phyloP scores from a whole-genome alignment of 2,329 filamentous ascomycete genomes.

The Exophiala phaeomuriformis region DNA sequence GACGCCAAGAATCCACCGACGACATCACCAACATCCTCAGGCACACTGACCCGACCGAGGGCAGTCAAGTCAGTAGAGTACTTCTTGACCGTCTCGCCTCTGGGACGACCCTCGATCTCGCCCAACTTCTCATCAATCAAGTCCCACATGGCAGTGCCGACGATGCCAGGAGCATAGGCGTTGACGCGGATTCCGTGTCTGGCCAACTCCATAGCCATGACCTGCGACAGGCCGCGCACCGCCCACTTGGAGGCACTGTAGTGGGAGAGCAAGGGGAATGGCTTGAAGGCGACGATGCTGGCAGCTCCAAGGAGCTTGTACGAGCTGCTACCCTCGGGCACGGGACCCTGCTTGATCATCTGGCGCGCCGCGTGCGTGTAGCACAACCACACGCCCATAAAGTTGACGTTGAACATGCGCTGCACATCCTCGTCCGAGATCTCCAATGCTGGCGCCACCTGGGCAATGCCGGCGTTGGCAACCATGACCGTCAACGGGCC shows the following conservation, averaged over 20 bases:
- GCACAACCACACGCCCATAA: conserved; percentile 57
- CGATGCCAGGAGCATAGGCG: conserved; percentile 60
- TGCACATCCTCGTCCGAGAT: conserved; percentile 51
- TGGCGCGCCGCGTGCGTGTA: conserved; percentile 57
- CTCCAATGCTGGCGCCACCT: conserved; percentile 51
- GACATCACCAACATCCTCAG: conserved; percentile 56
- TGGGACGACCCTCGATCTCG: conserved; percentile 44
- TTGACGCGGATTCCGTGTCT: conserved; percentile 59
- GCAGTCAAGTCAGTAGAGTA: conserved; percentile 50
- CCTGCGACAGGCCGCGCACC: conserved; percentile 58
- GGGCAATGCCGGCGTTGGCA: conserved; percentile 56
- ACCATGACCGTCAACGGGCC: conserved; percentile 49
- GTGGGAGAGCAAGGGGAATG: conserved; percentile 52
- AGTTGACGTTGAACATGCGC: conserved; percentile 58
- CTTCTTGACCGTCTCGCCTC: conserved; percentile 50
- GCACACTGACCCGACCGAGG: conserved; percentile 51
- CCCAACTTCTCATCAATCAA: conserved; percentile 56
- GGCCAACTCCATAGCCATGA: conserved; percentile 60
- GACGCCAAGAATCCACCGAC: conserved; percentile 54
- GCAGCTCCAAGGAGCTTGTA: conserved; percentile 49
- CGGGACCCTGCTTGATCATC: conserved; percentile 54
- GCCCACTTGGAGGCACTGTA: conserved; percentile 62
- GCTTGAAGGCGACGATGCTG: conserved; percentile 50
- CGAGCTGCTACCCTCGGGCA: conserved; percentile 30
- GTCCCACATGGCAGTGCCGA: conserved; percentile 63